Percentiles rank a stretch among this genome's conserved stretches.
Conservation (phyloP, 1,284 basidiomycete genomes). For the Leccinum holopus region DNA sequence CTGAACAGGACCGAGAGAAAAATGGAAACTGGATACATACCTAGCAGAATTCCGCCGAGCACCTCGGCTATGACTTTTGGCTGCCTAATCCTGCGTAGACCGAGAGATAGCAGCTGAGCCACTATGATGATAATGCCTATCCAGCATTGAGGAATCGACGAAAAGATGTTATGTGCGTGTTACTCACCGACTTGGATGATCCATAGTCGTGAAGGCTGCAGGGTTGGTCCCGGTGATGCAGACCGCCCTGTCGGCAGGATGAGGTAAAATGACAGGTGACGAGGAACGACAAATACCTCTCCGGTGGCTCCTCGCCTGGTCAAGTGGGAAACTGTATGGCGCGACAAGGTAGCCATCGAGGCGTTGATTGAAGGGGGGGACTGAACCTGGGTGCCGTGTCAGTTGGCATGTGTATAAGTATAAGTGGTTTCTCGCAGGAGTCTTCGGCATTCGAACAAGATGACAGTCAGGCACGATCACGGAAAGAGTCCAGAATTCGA, state of each 20-base stretch:
- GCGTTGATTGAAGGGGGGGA: background rate
- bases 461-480: background rate
- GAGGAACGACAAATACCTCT: conserved; percentile 9
- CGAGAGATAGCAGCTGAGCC: conserved; percentile 60
- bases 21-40: conserved; percentile 22
- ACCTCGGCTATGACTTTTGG: conserved; percentile 78
- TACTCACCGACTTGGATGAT: conserved; percentile 63
- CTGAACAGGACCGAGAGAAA: background rate
- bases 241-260: conserved; percentile 41
- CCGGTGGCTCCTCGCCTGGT: conserved; percentile 23
- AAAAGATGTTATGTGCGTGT: background rate
- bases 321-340: background rate
- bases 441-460: background rate
- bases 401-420: background rate
- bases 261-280: conserved; percentile 1
- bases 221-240: conserved; percentile 55
- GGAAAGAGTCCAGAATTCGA: background rate
- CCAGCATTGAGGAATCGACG: background rate
- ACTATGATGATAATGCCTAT: conserved; percentile 63
- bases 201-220: conserved; percentile 57
- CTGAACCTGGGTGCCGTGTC: background rate
- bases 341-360: conserved; percentile 13
- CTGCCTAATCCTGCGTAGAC: conserved; percentile 58
- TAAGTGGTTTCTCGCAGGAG: background rate
- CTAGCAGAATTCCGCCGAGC: conserved; percentile 71